Base-by-base conservation (phyloP, 768 basidiomycete species). In the Neoboletus brunneissimus region DNA sequence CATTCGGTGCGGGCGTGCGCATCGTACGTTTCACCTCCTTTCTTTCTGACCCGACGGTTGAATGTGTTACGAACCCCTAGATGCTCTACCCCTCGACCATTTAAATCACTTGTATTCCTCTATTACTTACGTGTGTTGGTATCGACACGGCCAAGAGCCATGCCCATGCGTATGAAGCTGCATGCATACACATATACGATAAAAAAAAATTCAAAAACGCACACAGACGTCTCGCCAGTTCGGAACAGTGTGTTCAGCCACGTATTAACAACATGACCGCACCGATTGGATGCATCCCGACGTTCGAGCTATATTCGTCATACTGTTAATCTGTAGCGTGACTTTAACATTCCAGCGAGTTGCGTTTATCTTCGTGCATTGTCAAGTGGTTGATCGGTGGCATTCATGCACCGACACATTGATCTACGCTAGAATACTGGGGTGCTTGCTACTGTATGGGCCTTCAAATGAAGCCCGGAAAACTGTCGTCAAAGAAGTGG, bases 81-180 rank as follows among this genome's bases (percentile, higher is more conserved):
- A 95, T 95, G 93, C 85, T 95, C 64, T 95, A 93, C 77, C 92
- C 92, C 49, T 93, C 91, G 69, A 87, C 78, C 69, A 88, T 90
- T 73, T 91, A 75, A 86, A 77, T 45, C 48, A 58, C 56, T 48
- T 50, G 58, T 63, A 62, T 55, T 66, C 56, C 61, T 58, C 58
- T 59, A 57, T 64, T 58, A 56, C 60, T 44, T 62, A 47, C 48
- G 55, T 67, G 58, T 51, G 57, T 63, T 57, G 55, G 65, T 65
- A 58, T 59, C 54, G 47, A 56, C 48, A 48, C 35, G 20, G 43
- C 47, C 49, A 44, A 35, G 41, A 32, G 29, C 41, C 53, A 40
- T 56, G 50, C 37, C 43, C 45, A 56, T 62, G 62, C 59, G 51
- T 67, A 67, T 66, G 59, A 58, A 54, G 44, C 48, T 57, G 48